A percentile compares a stretch with the other conserved stretches of the same genome.
Evolutionary conservation across 2,329 filamentous ascomycete species (phyloP).

Genomic region (Venturia effusa): DNA sequence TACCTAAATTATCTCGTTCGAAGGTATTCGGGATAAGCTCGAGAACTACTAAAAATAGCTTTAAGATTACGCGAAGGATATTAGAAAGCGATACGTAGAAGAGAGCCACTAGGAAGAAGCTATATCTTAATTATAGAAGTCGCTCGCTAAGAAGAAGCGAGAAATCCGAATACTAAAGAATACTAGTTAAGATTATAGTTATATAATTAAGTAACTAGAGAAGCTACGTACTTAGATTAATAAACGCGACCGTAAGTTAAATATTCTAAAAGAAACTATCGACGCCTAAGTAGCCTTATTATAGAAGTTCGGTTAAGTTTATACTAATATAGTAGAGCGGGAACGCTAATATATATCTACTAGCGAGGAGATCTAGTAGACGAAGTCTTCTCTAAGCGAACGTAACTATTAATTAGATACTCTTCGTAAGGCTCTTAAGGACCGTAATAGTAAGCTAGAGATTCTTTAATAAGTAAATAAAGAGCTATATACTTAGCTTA

Average conservation of each 20-base stretch:
- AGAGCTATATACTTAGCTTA: slow-evolving; percentile 28
- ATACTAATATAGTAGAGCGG: slow-evolving; percentile 2
- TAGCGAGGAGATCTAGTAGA: slow-evolving; percentile 16
- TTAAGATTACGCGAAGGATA: slow-evolving; percentile 24
- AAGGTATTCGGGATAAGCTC: slow-evolving; percentile 25
- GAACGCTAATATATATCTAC: neutral
- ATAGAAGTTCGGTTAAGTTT: slow-evolving; percentile 14
- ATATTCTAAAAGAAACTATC: slow-evolving; percentile 21
- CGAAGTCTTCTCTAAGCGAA: slow-evolving; percentile 21
- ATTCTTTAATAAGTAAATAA: slow-evolving; percentile 20
- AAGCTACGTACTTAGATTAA: slow-evolving; percentile 21
- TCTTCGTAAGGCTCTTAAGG: slow-evolving; percentile 23
- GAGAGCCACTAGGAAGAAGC: slow-evolving; percentile 22
- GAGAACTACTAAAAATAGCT: slow-evolving; percentile 25
- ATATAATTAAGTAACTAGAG: slow-evolving; percentile 22
- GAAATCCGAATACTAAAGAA: slow-evolving; percentile 24
- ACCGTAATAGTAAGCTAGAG: slow-evolving; percentile 27
- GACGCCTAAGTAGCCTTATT: slow-evolving; percentile 21
- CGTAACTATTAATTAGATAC: slow-evolving; percentile 25
- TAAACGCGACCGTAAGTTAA: slow-evolving; percentile 24
- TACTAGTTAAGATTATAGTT: slow-evolving; percentile 6
- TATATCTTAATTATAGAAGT: slow-evolving; percentile 21
- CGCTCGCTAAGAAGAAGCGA: slow-evolving; percentile 22
- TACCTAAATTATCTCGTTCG: slow-evolving; percentile 24
- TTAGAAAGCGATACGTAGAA: slow-evolving; percentile 22